Conservation (phyloP, 2,329 filamentous ascomycete genomes). For the Tolypocladium inflatum region DNA sequence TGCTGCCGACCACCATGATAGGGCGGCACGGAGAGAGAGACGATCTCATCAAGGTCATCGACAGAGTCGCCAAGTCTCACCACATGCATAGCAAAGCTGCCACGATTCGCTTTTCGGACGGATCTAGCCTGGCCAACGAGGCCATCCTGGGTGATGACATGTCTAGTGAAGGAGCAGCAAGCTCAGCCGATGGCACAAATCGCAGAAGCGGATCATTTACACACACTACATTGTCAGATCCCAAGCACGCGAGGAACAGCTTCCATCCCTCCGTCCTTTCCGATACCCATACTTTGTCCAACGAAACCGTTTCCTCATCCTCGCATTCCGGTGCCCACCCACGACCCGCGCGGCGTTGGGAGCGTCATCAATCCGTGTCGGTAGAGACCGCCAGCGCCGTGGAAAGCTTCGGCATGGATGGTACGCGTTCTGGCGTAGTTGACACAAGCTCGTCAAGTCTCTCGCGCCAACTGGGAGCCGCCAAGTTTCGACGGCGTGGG, state of each 20-base stretch:
- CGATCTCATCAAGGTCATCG: conserved; percentile 63
- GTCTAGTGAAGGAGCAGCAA: conserved; percentile 50
- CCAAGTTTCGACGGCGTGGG: conserved; percentile 50
- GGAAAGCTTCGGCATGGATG: conserved; percentile 35
- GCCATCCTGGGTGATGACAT: conserved; percentile 37
- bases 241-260: conserved; percentile 26
- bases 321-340: conserved; percentile 28
- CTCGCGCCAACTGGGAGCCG: conserved; percentile 43
- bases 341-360: conserved; percentile 36
- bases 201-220: conserved; percentile 40
- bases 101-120: conserved; percentile 40
- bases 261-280: conserved; percentile 30
- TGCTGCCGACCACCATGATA: conserved; percentile 72
- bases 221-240: conserved; percentile 32
- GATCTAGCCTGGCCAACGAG: conserved; percentile 44
- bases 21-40: conserved; percentile 66
- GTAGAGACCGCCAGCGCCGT: conserved; percentile 36
- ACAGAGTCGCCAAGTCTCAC: conserved; percentile 63
- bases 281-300: conserved; percentile 30
- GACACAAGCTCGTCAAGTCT: conserved; percentile 40
- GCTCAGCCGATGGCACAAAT: conserved; percentile 44
- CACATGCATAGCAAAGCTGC: conserved; percentile 31
- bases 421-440: conserved; percentile 29
- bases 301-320: conserved; percentile 40
- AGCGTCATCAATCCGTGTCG: conserved; percentile 41